Conservation (phyloP, 148 eudicot genomes). For the Diospyros kaki region DNA sequence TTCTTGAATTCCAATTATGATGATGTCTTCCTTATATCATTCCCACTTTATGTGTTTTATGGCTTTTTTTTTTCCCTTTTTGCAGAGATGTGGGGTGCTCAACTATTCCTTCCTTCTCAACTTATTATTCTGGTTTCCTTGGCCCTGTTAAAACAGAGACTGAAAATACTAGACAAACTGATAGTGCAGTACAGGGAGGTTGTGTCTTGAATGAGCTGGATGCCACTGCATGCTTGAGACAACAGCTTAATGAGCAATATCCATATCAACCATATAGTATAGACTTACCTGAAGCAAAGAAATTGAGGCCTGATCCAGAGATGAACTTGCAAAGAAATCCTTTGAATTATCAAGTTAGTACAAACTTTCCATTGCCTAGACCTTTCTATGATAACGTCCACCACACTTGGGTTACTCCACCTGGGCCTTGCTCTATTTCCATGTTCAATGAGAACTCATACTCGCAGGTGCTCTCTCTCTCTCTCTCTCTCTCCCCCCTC, state of each 20-base stretch:
- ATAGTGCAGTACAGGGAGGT: slow-evolving; percentile 41
- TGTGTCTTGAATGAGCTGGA: slow-evolving; percentile 41
- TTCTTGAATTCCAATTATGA: background rate
- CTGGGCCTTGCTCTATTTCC: slow-evolving; percentile 50
- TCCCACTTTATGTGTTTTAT: background rate
- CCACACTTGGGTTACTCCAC: slow-evolving; percentile 56
- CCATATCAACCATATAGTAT: slow-evolving; percentile 46
- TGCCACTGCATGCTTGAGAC: slow-evolving; percentile 47
- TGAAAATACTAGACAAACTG: slow-evolving; percentile 40
- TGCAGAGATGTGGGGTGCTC: slow-evolving; percentile 67
- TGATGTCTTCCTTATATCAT: slow-evolving; percentile 1
- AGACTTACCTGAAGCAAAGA: slow-evolving; percentile 46
- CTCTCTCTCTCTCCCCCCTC: too few species aligned
- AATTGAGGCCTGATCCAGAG: slow-evolving; percentile 34
- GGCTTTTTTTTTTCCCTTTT: background rate
- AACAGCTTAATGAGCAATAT: slow-evolving; percentile 63
- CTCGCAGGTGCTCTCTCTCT: slow-evolving; percentile 46
- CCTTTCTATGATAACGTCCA: slow-evolving; percentile 47
- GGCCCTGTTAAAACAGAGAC: slow-evolving; percentile 35
- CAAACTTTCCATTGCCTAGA: slow-evolving; percentile 53
- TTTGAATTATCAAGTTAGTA: slow-evolving; percentile 54
- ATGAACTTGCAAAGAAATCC: slow-evolving; percentile 45
- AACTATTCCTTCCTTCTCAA: slow-evolving; percentile 41
- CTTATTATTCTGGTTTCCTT: slow-evolving; percentile 41
- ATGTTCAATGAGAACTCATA: slow-evolving; percentile 50